Percentiles rank a stretch among this genome's conserved stretches.
phyloP scores from a whole-genome alignment of 345 rosid genomes.

The Salix caprea region DNA sequence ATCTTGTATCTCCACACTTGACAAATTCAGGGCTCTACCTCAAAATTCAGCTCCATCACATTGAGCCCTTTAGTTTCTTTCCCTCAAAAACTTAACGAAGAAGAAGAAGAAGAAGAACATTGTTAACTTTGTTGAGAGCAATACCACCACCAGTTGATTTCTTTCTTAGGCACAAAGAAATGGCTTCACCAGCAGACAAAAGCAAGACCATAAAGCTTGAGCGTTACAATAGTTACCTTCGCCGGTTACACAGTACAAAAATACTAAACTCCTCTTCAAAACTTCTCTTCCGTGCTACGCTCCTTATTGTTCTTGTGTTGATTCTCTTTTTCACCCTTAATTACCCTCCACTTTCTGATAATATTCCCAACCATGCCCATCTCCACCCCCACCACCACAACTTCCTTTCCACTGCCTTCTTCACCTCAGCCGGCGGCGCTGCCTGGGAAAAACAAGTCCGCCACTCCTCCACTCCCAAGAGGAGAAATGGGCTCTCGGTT shows the following conservation, averaged over 20 bases:
- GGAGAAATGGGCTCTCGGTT: conserved; percentile 13
- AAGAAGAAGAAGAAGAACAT: not conserved
- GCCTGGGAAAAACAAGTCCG: conserved; percentile 28
- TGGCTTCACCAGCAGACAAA: conserved; percentile 69
- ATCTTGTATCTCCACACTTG: conserved; percentile 1
- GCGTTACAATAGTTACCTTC: conserved; percentile 82
- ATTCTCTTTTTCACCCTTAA: conserved; percentile 71
- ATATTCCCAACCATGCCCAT: conserved; percentile 25
- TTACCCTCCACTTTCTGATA: conserved; percentile 69
- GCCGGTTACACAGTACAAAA: conserved; percentile 66
- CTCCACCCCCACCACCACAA: conserved; percentile 37
- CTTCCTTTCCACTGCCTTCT: conserved; percentile 19
- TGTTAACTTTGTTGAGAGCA: not conserved
- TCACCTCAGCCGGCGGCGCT: conserved; percentile 11
- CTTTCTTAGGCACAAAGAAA: conserved; percentile 9
- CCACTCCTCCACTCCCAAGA: conserved; percentile 21
- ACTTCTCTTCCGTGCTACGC: conserved; percentile 71
- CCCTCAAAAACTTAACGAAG: not conserved
- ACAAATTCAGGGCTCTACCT: conserved; percentile 13
- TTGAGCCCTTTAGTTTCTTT: not conserved
- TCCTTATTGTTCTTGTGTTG: conserved; percentile 71
- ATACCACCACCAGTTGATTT: not conserved
- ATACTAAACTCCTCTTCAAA: conserved; percentile 78
- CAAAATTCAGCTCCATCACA: not conserved
- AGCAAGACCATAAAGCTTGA: conserved; percentile 86